Percentiles rank a stretch among this genome's conserved stretches.
These are phyloP conservation scores for Fusarium ramigenum DNA, from an alignment of 2,329 filamentous ascomycete species.

Conservation along the genomic window DNA sequence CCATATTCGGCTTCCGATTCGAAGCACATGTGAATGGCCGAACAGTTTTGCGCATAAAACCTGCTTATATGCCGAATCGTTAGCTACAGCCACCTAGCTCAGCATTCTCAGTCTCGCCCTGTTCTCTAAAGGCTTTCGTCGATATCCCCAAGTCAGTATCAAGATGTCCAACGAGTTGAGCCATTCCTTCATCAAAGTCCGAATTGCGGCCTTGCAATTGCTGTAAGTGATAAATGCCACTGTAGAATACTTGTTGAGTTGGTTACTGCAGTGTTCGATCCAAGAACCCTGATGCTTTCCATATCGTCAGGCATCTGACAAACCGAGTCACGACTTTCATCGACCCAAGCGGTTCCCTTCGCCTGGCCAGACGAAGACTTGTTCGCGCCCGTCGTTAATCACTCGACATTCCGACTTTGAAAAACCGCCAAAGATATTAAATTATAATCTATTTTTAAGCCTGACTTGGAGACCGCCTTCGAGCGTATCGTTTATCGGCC, in stretches of 20 bases:
- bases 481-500: constrained; percentile 64
- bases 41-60: not conserved
- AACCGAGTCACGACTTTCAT: constrained; percentile 38
- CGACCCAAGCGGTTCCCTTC: constrained; percentile 25
- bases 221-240: constrained; percentile 52
- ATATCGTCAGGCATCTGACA: constrained; percentile 35
- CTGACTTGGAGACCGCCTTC: not conserved
- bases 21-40: not conserved
- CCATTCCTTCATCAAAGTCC: constrained; percentile 55
- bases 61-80: not conserved
- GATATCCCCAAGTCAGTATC: not conserved
- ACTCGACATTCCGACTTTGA: not conserved
- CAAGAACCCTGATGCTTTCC: not conserved
- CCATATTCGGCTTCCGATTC: constrained; percentile 22
- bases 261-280: constrained; percentile 16
- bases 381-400: constrained; percentile 34
- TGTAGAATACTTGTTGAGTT: not conserved
- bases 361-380: constrained; percentile 37
- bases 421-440: not conserved
- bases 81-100: not conserved
- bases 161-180: constrained; percentile 54
- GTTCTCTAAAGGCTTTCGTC: not conserved
- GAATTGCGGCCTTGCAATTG: constrained; percentile 58
- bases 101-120: not conserved
- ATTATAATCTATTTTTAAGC: constrained; percentile 7